Percentiles rank a stretch among this genome's conserved stretches.
Evolutionary conservation across 2,329 filamentous ascomycete species (phyloP).

Genomic region (Calycina marina): DNA sequence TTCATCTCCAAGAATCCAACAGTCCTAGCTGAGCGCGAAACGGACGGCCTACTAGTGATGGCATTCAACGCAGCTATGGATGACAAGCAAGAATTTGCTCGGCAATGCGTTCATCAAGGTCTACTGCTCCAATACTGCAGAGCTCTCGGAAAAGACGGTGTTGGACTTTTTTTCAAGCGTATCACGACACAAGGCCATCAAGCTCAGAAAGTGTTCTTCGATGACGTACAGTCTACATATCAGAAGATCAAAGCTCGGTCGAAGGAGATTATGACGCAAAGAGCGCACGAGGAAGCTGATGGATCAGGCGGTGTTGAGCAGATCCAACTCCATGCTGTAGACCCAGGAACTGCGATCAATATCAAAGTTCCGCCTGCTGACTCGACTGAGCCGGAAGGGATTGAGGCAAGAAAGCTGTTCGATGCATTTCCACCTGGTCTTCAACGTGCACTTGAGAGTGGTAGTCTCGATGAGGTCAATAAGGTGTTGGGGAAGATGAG

Average conservation of each 20-base stretch:
- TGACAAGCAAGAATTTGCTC: constrained; percentile 58
- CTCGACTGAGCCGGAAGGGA: constrained; percentile 49
- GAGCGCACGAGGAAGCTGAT: constrained; percentile 38
- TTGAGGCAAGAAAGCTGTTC: constrained; percentile 59
- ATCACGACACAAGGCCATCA: constrained; percentile 83
- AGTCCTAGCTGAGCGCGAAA: constrained; percentile 72
- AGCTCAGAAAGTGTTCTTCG: constrained; percentile 78
- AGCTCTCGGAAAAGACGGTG: constrained; percentile 74
- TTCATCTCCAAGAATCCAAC: constrained; percentile 69
- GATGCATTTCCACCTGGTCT: constrained; percentile 72
- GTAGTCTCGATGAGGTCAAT: constrained; percentile 79
- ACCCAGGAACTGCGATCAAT: constrained; percentile 81
- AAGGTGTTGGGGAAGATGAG: constrained; percentile 79
- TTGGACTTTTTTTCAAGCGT: constrained; percentile 88
- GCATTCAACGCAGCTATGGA: constrained; percentile 82
- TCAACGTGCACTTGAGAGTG: constrained; percentile 70
- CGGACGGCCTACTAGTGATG: constrained; percentile 78
- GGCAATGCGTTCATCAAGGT: constrained; percentile 85
- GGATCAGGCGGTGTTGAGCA: constrained; percentile 65
- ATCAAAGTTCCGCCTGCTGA: constrained; percentile 63
- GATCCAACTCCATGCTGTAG: constrained; percentile 93
- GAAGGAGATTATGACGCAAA: constrained; percentile 30
- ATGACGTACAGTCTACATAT: constrained; percentile 86
- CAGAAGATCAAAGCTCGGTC: constrained; percentile 60
- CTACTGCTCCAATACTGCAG: constrained; percentile 90